Conservation (phyloP, 140 eudicot genomes). For the Stevia rebaudiana region DNA sequence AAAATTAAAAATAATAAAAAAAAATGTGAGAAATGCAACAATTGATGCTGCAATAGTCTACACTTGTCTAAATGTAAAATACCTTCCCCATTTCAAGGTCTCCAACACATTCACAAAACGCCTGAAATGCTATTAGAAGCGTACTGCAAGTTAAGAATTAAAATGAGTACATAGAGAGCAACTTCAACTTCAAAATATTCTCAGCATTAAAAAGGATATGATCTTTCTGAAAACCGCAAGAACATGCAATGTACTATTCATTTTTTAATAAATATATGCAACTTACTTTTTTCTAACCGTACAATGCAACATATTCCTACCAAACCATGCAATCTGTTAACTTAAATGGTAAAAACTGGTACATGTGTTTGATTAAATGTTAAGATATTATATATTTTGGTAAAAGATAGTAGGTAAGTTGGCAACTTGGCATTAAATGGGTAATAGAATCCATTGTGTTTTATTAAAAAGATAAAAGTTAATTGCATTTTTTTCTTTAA, state of each 20-base stretch:
- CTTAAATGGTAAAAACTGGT: neutral
- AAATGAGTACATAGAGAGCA: slow-evolving; percentile 2
- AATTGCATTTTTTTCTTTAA: too few relatives aligned
- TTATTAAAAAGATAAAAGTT: too few relatives aligned
- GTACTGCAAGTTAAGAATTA: slow-evolving; percentile 37
- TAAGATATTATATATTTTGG: neutral
- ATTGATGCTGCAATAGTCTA: neutral
- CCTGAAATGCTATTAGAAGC: slow-evolving; percentile 78
- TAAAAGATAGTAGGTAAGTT: neutral
- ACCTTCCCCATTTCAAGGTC: slow-evolving; percentile 99
- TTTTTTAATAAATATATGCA: neutral
- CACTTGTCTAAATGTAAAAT: slow-evolving; percentile 4
- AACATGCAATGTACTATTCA: neutral
- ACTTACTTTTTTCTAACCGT: neutral
- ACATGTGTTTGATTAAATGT: neutral
- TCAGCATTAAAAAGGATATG: slow-evolving; percentile 6
- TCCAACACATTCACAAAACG: slow-evolving; percentile 98
- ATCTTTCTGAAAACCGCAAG: neutral
- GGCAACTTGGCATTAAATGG: too few relatives aligned
- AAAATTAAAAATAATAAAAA: neutral
- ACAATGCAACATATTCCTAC: neutral
- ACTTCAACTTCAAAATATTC: slow-evolving; percentile 8
- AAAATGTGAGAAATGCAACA: neutral
- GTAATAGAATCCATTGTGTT: too few relatives aligned
- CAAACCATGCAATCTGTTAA: neutral